These are phyloP conservation scores for Suillus sp. DNA, from an alignment of 768 basidiomycete species.

Conservation along the genomic window DNA sequence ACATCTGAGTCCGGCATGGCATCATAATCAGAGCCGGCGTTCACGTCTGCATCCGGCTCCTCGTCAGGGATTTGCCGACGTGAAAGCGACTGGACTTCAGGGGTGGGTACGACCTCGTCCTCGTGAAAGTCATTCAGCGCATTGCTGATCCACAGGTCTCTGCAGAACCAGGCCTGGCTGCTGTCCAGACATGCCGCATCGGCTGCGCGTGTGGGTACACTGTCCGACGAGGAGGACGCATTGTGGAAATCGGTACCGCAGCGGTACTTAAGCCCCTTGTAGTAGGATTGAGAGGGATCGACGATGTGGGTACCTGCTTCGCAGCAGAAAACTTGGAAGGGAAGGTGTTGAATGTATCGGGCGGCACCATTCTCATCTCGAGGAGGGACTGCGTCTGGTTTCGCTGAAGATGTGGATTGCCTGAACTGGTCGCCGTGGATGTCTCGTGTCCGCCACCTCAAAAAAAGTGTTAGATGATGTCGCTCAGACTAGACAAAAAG, in stretches of 20 bases:
- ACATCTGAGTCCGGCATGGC: slow-evolving; percentile 71
- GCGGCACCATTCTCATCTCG: slow-evolving; percentile 80
- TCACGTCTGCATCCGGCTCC: slow-evolving; percentile 67
- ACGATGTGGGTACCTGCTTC: slow-evolving; percentile 97
- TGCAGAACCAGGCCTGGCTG: slow-evolving; percentile 97
- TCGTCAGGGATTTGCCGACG: slow-evolving; percentile 31
- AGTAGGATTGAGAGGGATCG: slow-evolving; percentile 95
- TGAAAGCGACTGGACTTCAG: slow-evolving; percentile 33
- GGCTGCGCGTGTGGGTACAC: slow-evolving; percentile 57
- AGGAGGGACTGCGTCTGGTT: slow-evolving; percentile 88
- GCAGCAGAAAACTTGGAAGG: slow-evolving; percentile 99
- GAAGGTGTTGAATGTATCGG: slow-evolving; percentile 89
- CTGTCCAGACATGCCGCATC: slow-evolving; percentile 93
- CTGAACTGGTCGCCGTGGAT: slow-evolving; percentile 98
- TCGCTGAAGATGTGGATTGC: slow-evolving; percentile 92
- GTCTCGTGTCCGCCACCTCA: slow-evolving; percentile 94
- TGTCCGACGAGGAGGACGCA: slow-evolving; percentile 59
- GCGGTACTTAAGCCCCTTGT: slow-evolving; percentile 85
- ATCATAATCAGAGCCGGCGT: slow-evolving; percentile 86
- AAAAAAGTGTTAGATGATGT: slow-evolving; percentile 4
- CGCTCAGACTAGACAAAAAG: slow-evolving; percentile 6
- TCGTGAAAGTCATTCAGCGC: slow-evolving; percentile 77
- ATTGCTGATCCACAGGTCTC: slow-evolving; percentile 93
- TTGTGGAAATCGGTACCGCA: slow-evolving; percentile 84
- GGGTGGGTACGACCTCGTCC: slow-evolving; percentile 33